Base-by-base conservation (phyloP, 2,329 filamentous ascomycete genomes). In the Fusarium sp. region DNA sequence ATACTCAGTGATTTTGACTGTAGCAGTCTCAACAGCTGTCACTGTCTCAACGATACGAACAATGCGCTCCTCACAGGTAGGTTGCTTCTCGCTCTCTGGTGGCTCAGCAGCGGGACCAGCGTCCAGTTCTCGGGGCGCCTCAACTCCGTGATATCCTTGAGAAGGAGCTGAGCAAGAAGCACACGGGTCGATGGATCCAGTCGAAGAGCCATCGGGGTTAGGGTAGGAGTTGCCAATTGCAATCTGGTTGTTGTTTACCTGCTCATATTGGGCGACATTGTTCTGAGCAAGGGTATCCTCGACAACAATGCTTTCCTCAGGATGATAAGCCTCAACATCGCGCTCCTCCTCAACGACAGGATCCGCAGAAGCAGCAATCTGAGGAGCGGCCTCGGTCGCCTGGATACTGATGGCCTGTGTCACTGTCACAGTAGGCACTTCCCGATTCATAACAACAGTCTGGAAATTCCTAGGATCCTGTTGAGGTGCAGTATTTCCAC, bases 21-120 rank as follows among this genome's bases (percentile, higher is more conserved):
- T 81, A 23, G 79, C 74, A 12, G 78, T 82, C 69, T 82, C 78
- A 30, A 80, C 78, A 58, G 80, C 75, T 3, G 80, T 83, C 4
- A 81, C 77, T 11, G 82, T 85, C 16, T 83, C 77, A 1, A 79
- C 72, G 18, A 67, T 37, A 28, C 64, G 64, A 28, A 67, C 64
- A n/a, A 67, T 53, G 32, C 72, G 67, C 52, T 80, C 72, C 25
- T 74, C 74, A 30, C 75, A 62, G 9, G 75, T 64, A 1, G 69
- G 69, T 59, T 76, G 71, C 9, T 38, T 71, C 54, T 74, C 72
- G 5, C 28, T 71, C 60, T 81, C 78, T 12, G 78, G 53, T 5
- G 53, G 46, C 37, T 72, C 60, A 16, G 43, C 56, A 9, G 60
- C 43, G 4, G 61, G 42, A 16, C 60, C 63, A 16, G 32, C 50